Percentiles rank a stretch among this genome's conserved stretches.
Conservation (phyloP, 768 basidiomycete species). For the Pleurotus citrinopileatus region DNA sequence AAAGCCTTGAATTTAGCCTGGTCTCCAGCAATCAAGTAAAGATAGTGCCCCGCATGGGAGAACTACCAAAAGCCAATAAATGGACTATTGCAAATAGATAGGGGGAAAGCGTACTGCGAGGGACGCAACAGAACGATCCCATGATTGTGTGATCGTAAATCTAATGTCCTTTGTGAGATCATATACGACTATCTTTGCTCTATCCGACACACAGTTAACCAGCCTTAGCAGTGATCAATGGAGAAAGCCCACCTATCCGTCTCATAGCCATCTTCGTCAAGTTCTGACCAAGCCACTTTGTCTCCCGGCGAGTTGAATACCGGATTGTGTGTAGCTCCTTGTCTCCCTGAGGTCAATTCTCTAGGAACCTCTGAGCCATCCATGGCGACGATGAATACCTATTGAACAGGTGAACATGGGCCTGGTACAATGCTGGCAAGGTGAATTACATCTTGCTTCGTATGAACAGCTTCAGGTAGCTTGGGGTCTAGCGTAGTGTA, state of each 20-base stretch:
- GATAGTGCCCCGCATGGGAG: slow-evolving; percentile 60
- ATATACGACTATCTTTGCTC: slow-evolving; percentile 76
- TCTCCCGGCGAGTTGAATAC: slow-evolving; percentile 63
- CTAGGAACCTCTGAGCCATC: slow-evolving; percentile 43
- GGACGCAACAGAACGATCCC: slow-evolving; percentile 77
- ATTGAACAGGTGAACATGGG: slow-evolving; percentile 1
- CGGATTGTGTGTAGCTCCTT: slow-evolving; percentile 75
- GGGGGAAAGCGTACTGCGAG: background rate
- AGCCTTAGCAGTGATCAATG: background rate
- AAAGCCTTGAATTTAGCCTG: slow-evolving; percentile 75
- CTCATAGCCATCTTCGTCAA: slow-evolving; percentile 87
- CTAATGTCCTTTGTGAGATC: slow-evolving; percentile 69
- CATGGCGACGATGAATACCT: slow-evolving; percentile 74
- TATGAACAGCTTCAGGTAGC: slow-evolving; percentile 79
- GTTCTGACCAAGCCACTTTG: slow-evolving; percentile 85
- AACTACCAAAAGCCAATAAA: slow-evolving; percentile 48
- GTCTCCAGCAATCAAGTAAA: slow-evolving; percentile 79
- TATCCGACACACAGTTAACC: slow-evolving; percentile 23
- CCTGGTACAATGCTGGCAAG: background rate
- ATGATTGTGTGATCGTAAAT: slow-evolving; percentile 73
- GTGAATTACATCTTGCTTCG: slow-evolving; percentile 71
- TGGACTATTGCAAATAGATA: background rate
- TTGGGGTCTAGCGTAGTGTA: slow-evolving; percentile 85
- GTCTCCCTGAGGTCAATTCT: slow-evolving; percentile 79
- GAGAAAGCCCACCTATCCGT: slow-evolving; percentile 59